Base-by-base conservation (phyloP, 495 filamentous ascomycete genomes). In the Xylaria cubensis region DNA sequence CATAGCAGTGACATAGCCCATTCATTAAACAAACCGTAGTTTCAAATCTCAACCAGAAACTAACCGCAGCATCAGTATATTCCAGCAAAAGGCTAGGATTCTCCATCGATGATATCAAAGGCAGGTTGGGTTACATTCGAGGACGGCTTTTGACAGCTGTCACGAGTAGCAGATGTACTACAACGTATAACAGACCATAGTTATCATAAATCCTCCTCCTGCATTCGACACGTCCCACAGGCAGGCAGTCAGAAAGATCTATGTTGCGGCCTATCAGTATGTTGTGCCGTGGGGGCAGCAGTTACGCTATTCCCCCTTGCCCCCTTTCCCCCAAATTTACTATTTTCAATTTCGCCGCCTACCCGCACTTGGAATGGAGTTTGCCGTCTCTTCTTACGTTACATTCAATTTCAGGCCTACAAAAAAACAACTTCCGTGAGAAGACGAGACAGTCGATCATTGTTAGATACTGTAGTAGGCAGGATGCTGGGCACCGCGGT, bases 121-220 rank as follows among this genome's bases (percentile, higher is more conserved):
- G 36, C 46, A 64, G 48, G 64, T 53, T n/a, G 34, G 36, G 75
- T 77, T 64, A 70, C 75, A 76, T 74, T 76, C 39, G 72, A 73
- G 61, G 71, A 63, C 75, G 74, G 77, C 71, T 73, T 74, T 72
- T 75, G 75, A 72, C 77, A 77, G 75, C 77, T 77, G 74, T 77
- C 77, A 75, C 72, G 73, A 72, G 8, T 36, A 51, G 48, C 36
- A 71, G 36, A 67, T 59, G 69, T 72, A 65, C 36, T 62, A 73
- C 65, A 44, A 73, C 62, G 73, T 65, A 73, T 71, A 71, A 72
- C 75, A 75, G 73, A 73, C 72, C 73, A 62, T 71, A 21, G 26
- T 32, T 29, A 36, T 68, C 10, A 51, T 42, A 10, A 21, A 32
- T 29, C 53, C 34, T 32, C 24, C 56, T 34, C 56, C 59, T 56